Base-by-base conservation (phyloP, 2,329 filamentous ascomycete genomes). In the Claviceps maximensis region DNA sequence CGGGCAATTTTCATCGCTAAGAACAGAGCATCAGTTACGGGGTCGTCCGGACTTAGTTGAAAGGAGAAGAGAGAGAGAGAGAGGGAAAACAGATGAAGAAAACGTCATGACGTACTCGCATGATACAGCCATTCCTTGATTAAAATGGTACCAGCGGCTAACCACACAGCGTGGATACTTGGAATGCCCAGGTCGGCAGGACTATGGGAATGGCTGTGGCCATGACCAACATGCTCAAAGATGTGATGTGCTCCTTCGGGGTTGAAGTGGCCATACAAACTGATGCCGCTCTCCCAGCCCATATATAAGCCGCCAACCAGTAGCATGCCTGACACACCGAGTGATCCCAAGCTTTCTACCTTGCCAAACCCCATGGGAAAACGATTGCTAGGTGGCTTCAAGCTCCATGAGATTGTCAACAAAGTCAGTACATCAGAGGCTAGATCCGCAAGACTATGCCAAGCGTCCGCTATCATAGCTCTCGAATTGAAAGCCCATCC, bases 61-160 rank as follows among this genome's bases (percentile, higher is more conserved):
- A 4, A 21, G n/a, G 23, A 27, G 7, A 40, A 41, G 27, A 21
- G 10, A 40, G 13, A 40, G 29, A 38, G n/a, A 7, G 17, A 41
- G 10, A 45, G 48, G 47, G 36, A 17, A 13, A 17, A 80, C 2
- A 33, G 9, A n/a, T 15, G 19, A 7, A 38, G 31, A 27, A n/a
- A 13, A 41, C n/a, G n/a, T n/a, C n/a, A n/a, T n/a, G n/a, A 80
- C 87, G 75, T 82, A 93, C 91, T 98, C 58, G 91, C 89, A 74
- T 86, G 84, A 66, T 97, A 98, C 27, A 98, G 74, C 88, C 90
- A 98, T 70, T 98, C 93, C 71, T 98, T 98, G 62, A 97, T 74
- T 27, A 89, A 69, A 54, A 98, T 93, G 2, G 89, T 95, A 21
- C 88, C 91, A 42, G 81, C 86, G 38, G 93, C 91, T 55, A 98